Evolutionary conservation across 2,329 filamentous ascomycete genomes (phyloP), one percentile per base, ranked within the genome.

Genomic region (Claviceps fusiformis): DNA sequence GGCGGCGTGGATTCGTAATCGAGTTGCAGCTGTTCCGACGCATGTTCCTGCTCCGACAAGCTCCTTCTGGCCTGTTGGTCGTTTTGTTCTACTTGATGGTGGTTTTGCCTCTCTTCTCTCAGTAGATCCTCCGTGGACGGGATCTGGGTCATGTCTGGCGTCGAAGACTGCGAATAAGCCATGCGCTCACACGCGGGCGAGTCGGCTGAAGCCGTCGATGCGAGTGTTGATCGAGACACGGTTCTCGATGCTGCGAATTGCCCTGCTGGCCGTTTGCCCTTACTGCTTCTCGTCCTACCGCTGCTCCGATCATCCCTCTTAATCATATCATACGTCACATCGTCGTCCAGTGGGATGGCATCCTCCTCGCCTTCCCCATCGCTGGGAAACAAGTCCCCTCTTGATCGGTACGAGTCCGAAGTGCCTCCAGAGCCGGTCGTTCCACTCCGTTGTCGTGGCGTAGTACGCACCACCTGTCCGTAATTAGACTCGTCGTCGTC

Each of bases 311-410:
- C 86, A 55, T 93, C 89, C 60, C 86, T 82, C 53, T 86, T 81
- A 57, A 90, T 85, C 58, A 96, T 75, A 3, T 84, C 82, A 67
- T 95, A 84, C 3, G 90, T 88, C 62, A 97, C 95, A 64, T 96
- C 91, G 65, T 96, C 92, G 62, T 92, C 89, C 19, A 97, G 72
- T 13, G 90, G 88, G n/a, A 95, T 82, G 0, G 92, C 92, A 69
- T 97, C 92, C 67, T 95, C 91, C 59, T 95, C 89, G 54, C 91
- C 89, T 63, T 85, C 82, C 50, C 79, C 81, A 59, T 95, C 90
- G 63, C 90, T 95, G 0, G 89, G 89, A 61, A 96, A 93, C 13
- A 97, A 74, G 70, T 97, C 92, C 2, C 90, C 90, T 50, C 92
- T 77, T 11, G 90, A 95, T 63, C 91, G 86, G 59, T 87, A 83